Conservation (phyloP, 768 basidiomycete species). For the Psilocybe azurescens region DNA sequence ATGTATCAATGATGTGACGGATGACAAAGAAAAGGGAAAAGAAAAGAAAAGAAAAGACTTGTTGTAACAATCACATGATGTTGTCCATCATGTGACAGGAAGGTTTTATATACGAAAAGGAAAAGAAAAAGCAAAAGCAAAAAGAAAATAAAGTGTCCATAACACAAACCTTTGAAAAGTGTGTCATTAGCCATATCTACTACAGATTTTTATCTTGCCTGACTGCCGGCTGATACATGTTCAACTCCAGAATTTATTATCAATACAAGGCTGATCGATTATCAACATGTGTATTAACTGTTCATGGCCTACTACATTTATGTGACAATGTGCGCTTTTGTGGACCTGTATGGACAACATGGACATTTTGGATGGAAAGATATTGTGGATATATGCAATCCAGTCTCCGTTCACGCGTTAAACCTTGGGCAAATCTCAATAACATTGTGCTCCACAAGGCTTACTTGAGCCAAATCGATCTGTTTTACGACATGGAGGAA, state of each 20-base stretch:
- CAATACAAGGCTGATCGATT: constrained; percentile 27
- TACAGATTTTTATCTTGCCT: background rate
- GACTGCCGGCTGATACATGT: too few species aligned
- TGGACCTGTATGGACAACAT: constrained; percentile 43
- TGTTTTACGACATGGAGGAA: background rate
- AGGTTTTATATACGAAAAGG: too few species aligned
- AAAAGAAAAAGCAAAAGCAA: too few species aligned
- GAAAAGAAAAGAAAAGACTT: too few species aligned
- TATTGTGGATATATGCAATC: constrained; percentile 33
- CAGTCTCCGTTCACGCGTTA: background rate
- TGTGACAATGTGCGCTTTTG: constrained; percentile 27
- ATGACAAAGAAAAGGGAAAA: too few species aligned
- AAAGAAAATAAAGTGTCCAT: too few species aligned
- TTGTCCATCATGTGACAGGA: too few species aligned
- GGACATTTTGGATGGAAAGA: constrained; percentile 45
- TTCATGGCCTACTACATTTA: constrained; percentile 33
- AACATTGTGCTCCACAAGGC: background rate
- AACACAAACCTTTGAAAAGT: constrained; percentile 48
- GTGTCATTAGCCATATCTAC: constrained; percentile 2
- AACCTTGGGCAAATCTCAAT: background rate
- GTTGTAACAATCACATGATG: too few species aligned
- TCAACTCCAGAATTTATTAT: constrained; percentile 32
- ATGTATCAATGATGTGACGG: too few species aligned
- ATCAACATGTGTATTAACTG: constrained; percentile 32
- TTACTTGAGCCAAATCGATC: background rate